Base-by-base conservation (phyloP, 164 flowering plant genomes). In the Piper longum region DNA sequence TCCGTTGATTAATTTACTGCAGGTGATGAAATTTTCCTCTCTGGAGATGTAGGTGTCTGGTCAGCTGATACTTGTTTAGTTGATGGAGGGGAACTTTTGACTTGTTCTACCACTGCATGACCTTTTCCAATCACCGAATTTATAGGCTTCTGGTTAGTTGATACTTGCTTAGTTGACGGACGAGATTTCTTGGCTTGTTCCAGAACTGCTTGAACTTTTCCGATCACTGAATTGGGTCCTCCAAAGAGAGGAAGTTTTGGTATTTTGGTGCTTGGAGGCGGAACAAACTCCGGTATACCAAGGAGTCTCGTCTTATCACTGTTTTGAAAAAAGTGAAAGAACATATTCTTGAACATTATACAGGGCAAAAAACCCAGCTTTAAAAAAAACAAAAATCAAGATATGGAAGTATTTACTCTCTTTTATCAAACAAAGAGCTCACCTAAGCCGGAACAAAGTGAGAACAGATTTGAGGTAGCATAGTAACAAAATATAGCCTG, bases 401-500 rank as follows among this genome's bases (percentile, higher is more conserved):
- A 26, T 1, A 26, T 26, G 36, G 36, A 26, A 26, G 36, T 2
- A 26, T 26, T 26, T 26, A 26, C 36, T 26, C 36, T 26, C 36
- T 26, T 26, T 26, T 26, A 26, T 26, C 36, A 26, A 26, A 26
- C 39, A 54, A 18, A 54, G 60, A 62, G 68, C 84, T 74, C 69
- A 85, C 90, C 88, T 54, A 72, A 65, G 41, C 89, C 88, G 75
- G 79, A 87, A 3, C 19, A 16, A 2, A 85, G 77, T 3, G 89
- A 85, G 62, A 82, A 82, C 19, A 80, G 2, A 68, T 82, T 85
- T 65, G 88, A 79, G 61, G 88, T 83, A 43, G 81, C 17, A 90
- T 90, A 85, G 72, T 81, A 85, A 71, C 83, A 85, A 67, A 85
- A 85, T 59, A 87, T 70, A 59, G 87, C 90, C 95, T 85, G 36